These are phyloP conservation scores for Aspergillus incahuasiensis DNA, from an alignment of 495 filamentous ascomycete genomes.

Conservation along the genomic window DNA sequence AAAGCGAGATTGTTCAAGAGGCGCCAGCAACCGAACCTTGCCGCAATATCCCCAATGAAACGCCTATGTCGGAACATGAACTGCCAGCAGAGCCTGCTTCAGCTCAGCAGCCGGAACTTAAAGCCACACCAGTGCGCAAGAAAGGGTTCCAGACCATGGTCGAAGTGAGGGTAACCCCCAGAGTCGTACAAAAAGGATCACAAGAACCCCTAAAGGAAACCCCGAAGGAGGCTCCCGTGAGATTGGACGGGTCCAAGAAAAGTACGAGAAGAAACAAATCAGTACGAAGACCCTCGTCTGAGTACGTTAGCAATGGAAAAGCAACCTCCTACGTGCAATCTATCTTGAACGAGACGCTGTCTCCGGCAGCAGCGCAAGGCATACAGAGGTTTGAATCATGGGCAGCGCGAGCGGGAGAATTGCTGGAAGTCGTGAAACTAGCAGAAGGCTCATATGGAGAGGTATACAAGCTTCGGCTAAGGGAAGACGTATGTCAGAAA, in stretches of 20 bases:
- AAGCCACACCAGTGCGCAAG: neutral
- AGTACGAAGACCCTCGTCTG: slow-evolving; percentile 28
- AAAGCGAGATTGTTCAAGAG: neutral
- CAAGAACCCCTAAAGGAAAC: slow-evolving; percentile 1
- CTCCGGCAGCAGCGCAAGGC: slow-evolving; percentile 32
- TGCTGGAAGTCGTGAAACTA: slow-evolving; percentile 44
- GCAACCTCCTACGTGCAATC: slow-evolving; percentile 35
- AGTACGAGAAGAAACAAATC: slow-evolving; percentile 19
- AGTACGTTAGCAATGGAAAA: slow-evolving; percentile 34
- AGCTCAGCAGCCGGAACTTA: slow-evolving; percentile 5
- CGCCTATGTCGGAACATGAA: neutral
- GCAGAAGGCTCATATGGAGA: slow-evolving; percentile 51
- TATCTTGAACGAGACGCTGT: slow-evolving; percentile 37
- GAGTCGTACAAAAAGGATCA: neutral
- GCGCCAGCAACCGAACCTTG: neutral
- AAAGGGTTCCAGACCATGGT: slow-evolving; percentile 27
- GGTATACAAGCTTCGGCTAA: slow-evolving; percentile 44
- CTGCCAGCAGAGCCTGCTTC: neutral
- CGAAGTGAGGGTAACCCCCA: slow-evolving; percentile 29
- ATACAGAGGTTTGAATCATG: slow-evolving; percentile 42
- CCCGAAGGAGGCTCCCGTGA: neutral
- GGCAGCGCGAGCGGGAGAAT: slow-evolving; percentile 36
- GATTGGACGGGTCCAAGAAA: slow-evolving; percentile 8
- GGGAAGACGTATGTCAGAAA: slow-evolving; percentile 32
- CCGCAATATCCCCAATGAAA: neutral